Conservation (phyloP, 345 rosid species). For the Eucalyptus curtisii region DNA sequence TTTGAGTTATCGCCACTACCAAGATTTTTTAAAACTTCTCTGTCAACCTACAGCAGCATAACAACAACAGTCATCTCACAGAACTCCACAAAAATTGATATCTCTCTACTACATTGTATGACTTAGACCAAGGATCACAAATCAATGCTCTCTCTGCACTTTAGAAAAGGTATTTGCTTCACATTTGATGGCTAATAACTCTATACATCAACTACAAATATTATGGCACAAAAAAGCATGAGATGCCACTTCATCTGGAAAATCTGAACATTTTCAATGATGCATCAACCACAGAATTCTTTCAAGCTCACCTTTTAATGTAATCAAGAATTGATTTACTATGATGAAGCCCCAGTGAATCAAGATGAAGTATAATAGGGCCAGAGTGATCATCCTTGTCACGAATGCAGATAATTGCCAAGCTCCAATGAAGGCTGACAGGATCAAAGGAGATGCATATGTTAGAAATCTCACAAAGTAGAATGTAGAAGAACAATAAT, state of each 20-base stretch:
- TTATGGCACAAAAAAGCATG: not conserved
- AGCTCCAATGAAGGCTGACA: constrained; percentile 87
- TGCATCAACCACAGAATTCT: not conserved
- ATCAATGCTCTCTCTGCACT: not conserved
- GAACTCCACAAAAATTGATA: not conserved
- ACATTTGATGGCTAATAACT: not conserved
- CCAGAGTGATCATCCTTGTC: constrained; percentile 72
- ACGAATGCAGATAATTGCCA: constrained; percentile 82
- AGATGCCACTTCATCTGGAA: not conserved
- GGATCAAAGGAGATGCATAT: not conserved
- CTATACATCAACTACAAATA: not conserved
- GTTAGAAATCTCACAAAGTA: not conserved
- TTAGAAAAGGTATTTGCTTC: not conserved
- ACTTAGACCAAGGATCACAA: not conserved
- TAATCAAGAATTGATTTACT: constrained; percentile 49
- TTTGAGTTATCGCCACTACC: not conserved
- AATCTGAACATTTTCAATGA: not conserved
- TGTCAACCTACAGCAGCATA: not conserved
- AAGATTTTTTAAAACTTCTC: not conserved
- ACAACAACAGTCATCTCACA: not conserved
- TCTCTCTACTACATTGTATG: not conserved
- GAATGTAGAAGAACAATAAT: not conserved
- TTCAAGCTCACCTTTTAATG: constrained; percentile 57
- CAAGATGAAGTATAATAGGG: constrained; percentile 79
- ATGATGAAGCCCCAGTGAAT: constrained; percentile 67